These are phyloP conservation scores for Prunus campanulata DNA, from an alignment of 306 rosid species.

Conservation along the genomic window DNA sequence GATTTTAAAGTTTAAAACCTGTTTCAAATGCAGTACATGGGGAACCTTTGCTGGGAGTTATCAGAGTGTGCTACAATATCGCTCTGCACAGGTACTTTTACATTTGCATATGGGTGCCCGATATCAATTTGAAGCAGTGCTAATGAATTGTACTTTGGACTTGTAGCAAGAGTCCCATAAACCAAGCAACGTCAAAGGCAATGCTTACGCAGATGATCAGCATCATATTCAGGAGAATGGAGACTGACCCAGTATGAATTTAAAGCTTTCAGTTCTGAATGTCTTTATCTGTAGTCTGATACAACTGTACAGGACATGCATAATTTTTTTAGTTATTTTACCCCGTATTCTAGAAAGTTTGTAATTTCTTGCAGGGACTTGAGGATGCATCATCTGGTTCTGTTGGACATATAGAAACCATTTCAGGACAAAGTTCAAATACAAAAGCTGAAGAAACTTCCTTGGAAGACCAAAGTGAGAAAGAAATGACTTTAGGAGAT, in stretches of 20 bases:
- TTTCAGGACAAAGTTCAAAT: conserved; percentile 47
- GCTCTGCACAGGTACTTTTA: conserved; percentile 91
- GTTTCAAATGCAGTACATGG: conserved; percentile 76
- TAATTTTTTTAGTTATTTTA: neutral
- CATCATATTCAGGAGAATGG: conserved; percentile 92
- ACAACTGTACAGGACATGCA: neutral
- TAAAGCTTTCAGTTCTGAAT: conserved; percentile 23
- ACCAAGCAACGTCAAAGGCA: conserved; percentile 99
- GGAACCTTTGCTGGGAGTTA: conserved; percentile 89
- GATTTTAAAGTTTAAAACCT: neutral
- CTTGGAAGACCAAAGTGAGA: conserved; percentile 53
- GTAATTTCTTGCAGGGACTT: conserved; percentile 33
- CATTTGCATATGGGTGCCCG: conserved; percentile 19
- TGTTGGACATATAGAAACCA: conserved; percentile 47
- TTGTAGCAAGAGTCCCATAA: conserved; percentile 93
- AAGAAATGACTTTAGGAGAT: conserved; percentile 80
- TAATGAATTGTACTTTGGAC: conserved; percentile 36
- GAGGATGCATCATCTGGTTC: conserved; percentile 63
- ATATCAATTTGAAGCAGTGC: conserved; percentile 24
- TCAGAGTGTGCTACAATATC: conserved; percentile 96
- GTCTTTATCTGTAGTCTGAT: conserved; percentile 10
- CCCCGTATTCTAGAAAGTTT: conserved; percentile 2
- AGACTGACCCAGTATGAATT: conserved; percentile 70
- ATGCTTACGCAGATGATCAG: conserved; percentile 99
- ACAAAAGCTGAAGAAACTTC: conserved; percentile 54